Evolutionary conservation across 306 rosid species (phyloP), one percentile per base, ranked within the genome.

Genomic region (Lathyrus aphaca): DNA sequence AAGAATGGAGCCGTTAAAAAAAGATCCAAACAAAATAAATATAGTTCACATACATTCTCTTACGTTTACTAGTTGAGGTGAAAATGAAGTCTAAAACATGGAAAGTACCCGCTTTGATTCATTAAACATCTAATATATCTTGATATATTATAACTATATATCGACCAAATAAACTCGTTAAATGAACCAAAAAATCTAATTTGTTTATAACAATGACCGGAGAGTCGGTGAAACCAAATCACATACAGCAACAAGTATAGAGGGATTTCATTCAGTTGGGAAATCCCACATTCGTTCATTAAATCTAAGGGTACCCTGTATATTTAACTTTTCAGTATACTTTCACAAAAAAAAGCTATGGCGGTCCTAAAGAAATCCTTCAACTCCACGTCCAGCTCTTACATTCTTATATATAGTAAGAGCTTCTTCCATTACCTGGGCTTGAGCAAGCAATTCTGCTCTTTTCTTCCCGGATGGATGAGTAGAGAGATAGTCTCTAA

Each of bases 401-500:
- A 18, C 75, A 59, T 86, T 77, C 60, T 67, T 78, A 79, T 81
- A 86, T 39, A 88, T 66, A 0, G 69, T 13, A 1, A 88, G 70
- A 49, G 96, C 92, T 79, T 91, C 92, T 66, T 91, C 95, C 97
- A 91, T 91, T 44, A 86, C 85, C 80, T 83, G 64, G 12, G 91
- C 87, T 74, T 77, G 82, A 69, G 96, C 86, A 10, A 88, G 82
- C 51, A 88, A 69, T 43, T 88, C 73, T 72, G 96, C 89, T 82
- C 97, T 83, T 79, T 86, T 83, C 64, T 66, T 86, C 25, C 93
- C 97, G 0, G 88, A 85, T 38, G 96, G 97, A 73, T 63, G 68
- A 42, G 68, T 62, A 19, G 50, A 40, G 11, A 62, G 49, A 62
- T 62, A 63, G 21, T 42, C 50, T 42, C 12, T 23, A 19, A 63